These are phyloP conservation scores for Hypoxylon sp. DNA, from an alignment of 2,329 filamentous ascomycete genomes.

Conservation along the genomic window DNA sequence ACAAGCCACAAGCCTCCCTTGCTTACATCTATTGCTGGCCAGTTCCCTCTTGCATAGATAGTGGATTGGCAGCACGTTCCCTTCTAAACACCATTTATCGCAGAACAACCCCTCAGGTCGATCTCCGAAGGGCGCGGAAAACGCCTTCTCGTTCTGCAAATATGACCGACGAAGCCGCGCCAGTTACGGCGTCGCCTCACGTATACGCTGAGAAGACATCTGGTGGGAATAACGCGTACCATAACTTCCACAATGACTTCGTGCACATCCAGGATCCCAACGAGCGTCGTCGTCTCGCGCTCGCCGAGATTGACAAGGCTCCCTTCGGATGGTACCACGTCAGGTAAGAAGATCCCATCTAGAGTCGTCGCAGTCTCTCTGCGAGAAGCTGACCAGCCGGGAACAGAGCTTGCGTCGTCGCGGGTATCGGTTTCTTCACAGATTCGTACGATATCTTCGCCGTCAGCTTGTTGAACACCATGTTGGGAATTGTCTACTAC, in stretches of 20 bases:
- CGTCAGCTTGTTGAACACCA: conserved; percentile 78
- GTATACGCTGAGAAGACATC: conserved; percentile 62
- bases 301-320: conserved; percentile 86
- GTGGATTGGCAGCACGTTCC: conserved; percentile 18
- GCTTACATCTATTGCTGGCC: conserved; percentile 35
- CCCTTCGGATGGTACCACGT: conserved; percentile 90
- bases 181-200: conserved; percentile 18
- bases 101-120: conserved; percentile 14
- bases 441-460: conserved; percentile 89
- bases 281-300: conserved; percentile 82
- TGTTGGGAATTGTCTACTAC: conserved; percentile 86
- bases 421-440: conserved; percentile 90
- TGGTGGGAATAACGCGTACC: conserved; percentile 79
- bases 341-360: conserved; percentile 51
- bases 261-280: conserved; percentile 76
- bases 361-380: background rate
- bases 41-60: conserved; percentile 27
- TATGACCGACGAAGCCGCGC: conserved; percentile 47
- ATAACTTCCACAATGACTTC: conserved; percentile 85
- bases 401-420: conserved; percentile 77
- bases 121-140: conserved; percentile 18
- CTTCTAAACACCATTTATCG: conserved; percentile 11
- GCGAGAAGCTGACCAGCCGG: conserved; percentile 34
- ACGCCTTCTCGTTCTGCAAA: conserved; percentile 12
- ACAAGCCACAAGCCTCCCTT: conserved; percentile 39